Base-by-base conservation (phyloP, 2,329 filamentous ascomycete genomes). In the Stachybotrys echinatus region DNA sequence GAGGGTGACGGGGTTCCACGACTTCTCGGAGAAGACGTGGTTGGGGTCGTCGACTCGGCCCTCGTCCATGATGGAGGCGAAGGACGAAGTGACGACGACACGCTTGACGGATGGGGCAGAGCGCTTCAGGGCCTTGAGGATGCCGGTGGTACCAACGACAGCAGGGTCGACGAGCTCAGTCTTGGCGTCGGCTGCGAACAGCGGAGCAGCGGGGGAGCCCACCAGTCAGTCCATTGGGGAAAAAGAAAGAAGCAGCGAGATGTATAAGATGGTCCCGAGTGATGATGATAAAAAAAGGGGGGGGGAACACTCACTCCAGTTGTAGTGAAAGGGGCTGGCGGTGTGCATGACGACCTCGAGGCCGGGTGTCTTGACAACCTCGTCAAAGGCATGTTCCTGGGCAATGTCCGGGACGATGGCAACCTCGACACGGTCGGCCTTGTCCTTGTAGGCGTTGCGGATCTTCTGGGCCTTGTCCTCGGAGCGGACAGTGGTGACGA, bases 321-420 rank as follows among this genome's bases (percentile, higher is more conserved):
- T 72, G 65, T 73, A 81, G 58, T 80, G 77, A 62, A 84, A 78
- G 1, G 81, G 81, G 46, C 77, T 81, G 0, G 81, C 81, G 2
- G 80, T 82, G 68, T 85, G 81, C 48, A 84, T 67, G 38, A 84
- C 79, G 45, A 76, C 76, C 50, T 80, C 74, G 48, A 83, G 65
- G 22, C 71, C 74, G 1, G 75, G 73, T 4, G 63, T 70, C 64
- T 72, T 66, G 53, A 77, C 72, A 1, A 79, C 81, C 58, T 83
- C 74, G 59, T 89, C 83, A 63, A 95, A 95, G 50, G 90, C 89
- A 49, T 78, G 77, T 42, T 83, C 77, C 60, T 83, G 68, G 4
- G 88, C 87, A 57, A 95, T 88, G 62, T 95, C 89, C 18, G 85
- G 81, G 21, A 95, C 89, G 57, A 94, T 83, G 49, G 65, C 71